Evolutionary conservation across 1,284 basidiomycete genomes (phyloP), one percentile per base, ranked within the genome.

Genomic region (Marasmius oreades): DNA sequence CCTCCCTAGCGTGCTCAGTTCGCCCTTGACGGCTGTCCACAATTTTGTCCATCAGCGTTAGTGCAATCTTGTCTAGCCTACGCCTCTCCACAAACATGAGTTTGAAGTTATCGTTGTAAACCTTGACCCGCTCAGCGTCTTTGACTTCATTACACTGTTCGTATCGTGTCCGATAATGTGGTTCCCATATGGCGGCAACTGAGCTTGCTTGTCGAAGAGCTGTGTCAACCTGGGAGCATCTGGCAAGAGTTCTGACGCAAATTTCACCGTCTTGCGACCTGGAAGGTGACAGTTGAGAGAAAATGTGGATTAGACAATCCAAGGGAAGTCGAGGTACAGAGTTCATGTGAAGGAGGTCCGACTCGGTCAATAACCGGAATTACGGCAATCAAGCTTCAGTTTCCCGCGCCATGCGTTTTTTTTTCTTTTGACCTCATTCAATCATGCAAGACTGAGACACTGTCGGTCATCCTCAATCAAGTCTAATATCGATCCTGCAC

Each of bases 151-250:
- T 67, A 60, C 67, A 69, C 59, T 79, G 70, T 4, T 67, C 69
- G 63, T 83, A 86, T 12, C 79, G 75, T 23, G 58, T 63, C 26
- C 61, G 68, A 64, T 85, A 85, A 55, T 81, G 78, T 1, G 71
- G 63, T 59, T 78, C 71, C 84, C 84, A 85, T 31, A 85, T 57
- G 7, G 52, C 59, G 4, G 69, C 57, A 39, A 44, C 26, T 24
- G 43, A 42, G 12, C 55, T 33, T 11, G 57, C 57, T 28, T 59
- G 43, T 2, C 55, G 46, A 4, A 67, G 51, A 8, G 66, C 34
- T 8, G 63, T 28, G 23, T 52, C 50, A 4, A 42, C 51, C 11
- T 28, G 43, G 14, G 51, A 43, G 26, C 55, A 61, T 44, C 20
- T 47, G 14, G 48, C 53, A 31, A 61, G 44, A n/a, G 53, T 37